Base-by-base conservation (phyloP, 768 basidiomycete species). In the Terana coerulea region DNA sequence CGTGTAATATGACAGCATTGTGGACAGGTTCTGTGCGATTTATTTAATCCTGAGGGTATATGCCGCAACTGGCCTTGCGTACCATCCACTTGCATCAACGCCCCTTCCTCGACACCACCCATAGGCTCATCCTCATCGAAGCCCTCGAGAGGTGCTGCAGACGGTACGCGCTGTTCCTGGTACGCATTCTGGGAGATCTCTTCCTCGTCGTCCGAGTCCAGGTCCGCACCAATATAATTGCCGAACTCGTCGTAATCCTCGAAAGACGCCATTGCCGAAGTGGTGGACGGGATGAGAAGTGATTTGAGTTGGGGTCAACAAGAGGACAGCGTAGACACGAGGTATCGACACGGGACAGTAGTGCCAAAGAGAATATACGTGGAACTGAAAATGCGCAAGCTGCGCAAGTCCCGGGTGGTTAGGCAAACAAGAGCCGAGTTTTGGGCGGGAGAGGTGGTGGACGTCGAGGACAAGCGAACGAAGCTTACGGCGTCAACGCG, bases 181-280 rank as follows among this genome's bases (percentile, higher is more conserved):
- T 78, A 79, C 50, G 75, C 72, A 31, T 64, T 53, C 61, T 79
- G 82, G 56, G 75, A 75, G 44, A 76, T 61, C 49, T 80, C 81
- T 51, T 80, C 86, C 57, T 65, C 81, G 45, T 89, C 87, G 63
- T 95, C 94, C 29, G 93, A 95, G 61, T 90, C 92, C 42, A 95
- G 74, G 74, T 95, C 95, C 22, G 84, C 92, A 54, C 94, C 95
- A 66, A 98, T 95, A 71, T 98, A 97, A 77, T 97, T 98, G 59
- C 94, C 95, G 64, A 95, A 95, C 72, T 98, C 90, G 62, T 91
- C 89, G 62, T 91, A 91, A 66, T 91, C 89, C 59, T 91, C 77
- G 53, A 79, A 72, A 25, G 80, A 82, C 34, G 75, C 78, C 80
- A 82, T 82, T n/a, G n/a, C n/a, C n/a, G n/a, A n/a, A n/a, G 21